A percentile compares a stretch with the other conserved stretches of the same genome.
Evolutionary conservation across 164 flowering plant genomes (phyloP).

Genomic region (Vitis vinifera): DNA sequence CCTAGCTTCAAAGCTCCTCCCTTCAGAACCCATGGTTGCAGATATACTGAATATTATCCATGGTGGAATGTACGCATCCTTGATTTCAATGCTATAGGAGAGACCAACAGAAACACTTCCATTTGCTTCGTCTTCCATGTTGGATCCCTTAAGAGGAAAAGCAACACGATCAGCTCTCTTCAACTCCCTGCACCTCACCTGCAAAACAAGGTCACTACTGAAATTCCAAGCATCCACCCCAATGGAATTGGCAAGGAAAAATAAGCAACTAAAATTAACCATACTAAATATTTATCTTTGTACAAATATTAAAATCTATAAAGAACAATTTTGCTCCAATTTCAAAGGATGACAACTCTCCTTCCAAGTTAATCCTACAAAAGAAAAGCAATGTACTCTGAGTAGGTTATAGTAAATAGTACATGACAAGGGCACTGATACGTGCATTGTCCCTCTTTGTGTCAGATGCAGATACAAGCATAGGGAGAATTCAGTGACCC

Average conservation of each 20-base stretch:
- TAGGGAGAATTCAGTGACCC: no score
- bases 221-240: background rate
- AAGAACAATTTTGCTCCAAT: no score
- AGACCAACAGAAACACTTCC: constrained; percentile 31
- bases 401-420: background rate
- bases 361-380: background rate
- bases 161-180: constrained; percentile 46
- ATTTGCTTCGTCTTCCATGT: constrained; percentile 20
- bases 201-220: constrained; percentile 12
- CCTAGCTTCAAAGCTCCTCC: constrained; percentile 79
- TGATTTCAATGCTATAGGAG: constrained; percentile 77
- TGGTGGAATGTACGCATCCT: constrained; percentile 73
- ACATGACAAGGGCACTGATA: no score
- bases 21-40: constrained; percentile 53
- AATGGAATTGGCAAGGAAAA: no score
- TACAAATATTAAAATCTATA: no score
- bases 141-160: constrained; percentile 29
- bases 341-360: background rate
- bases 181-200: constrained; percentile 83
- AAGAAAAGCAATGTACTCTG: background rate
- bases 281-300: no score
- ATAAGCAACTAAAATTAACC: no score
- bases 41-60: constrained; percentile 73
- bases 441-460: no score
- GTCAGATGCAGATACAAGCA: no score